Percentiles rank a stretch among this genome's conserved stretches.
Conservation (phyloP, 2,329 filamentous ascomycete species). For the Stromatinia cepivora region DNA sequence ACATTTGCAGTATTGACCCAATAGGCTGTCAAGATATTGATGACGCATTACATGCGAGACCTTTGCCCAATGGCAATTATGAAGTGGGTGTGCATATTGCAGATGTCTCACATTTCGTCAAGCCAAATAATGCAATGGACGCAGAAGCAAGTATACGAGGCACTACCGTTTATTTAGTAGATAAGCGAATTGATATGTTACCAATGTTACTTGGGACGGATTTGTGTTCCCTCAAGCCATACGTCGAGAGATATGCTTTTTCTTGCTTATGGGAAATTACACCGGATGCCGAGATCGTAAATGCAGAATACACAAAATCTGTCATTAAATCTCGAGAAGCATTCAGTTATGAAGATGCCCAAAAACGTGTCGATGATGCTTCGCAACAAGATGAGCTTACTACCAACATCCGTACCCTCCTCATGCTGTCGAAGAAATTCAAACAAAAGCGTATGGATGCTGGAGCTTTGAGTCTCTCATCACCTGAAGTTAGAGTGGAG, state of each 20-base stretch:
- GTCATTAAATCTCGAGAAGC: constrained; percentile 96
- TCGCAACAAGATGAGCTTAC: constrained; percentile 89
- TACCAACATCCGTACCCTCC: constrained; percentile 79
- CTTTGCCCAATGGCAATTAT: constrained; percentile 86
- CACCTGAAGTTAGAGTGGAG: constrained; percentile 96
- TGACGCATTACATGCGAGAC: constrained; percentile 86
- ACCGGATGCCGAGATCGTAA: constrained; percentile 79
- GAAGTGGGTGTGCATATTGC: constrained; percentile 98
- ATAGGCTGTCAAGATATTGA: constrained; percentile 97
- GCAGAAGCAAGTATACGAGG: constrained; percentile 89
- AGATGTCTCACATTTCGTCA: constrained; percentile 98
- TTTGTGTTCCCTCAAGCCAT: constrained; percentile 92
- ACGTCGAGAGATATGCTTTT: constrained; percentile 92
- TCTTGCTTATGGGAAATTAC: constrained; percentile 88
- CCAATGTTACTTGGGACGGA: constrained; percentile 95
- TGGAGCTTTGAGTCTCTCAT: constrained; percentile 90
- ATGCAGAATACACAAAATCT: constrained; percentile 89
- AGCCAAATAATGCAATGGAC: constrained; percentile 96
- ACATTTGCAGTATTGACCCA: constrained; percentile 97
- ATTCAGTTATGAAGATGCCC: constrained; percentile 96
- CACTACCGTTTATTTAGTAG: constrained; percentile 95
- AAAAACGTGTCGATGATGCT: constrained; percentile 86
- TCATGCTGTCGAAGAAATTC: constrained; percentile 88
- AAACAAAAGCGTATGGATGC: constrained; percentile 96
- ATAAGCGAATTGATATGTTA: constrained; percentile 99